Evolutionary conservation across 1,284 basidiomycete species (phyloP).

Genomic region (Sphaerobolus stellatus): DNA sequence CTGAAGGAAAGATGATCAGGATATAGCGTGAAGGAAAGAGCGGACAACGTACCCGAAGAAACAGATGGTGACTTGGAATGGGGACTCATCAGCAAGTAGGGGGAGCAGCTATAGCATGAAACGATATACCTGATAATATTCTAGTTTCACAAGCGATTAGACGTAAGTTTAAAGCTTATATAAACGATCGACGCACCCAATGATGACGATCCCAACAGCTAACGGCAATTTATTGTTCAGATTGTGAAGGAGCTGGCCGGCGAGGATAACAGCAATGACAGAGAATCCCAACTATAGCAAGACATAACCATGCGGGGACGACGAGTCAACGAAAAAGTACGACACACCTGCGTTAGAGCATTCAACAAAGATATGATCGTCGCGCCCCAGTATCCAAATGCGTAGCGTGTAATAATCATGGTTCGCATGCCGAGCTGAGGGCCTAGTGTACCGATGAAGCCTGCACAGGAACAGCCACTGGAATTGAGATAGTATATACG

Average conservation of each 20-base stretch:
- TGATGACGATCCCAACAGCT: constrained; percentile 8
- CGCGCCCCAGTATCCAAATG: constrained; percentile 56
- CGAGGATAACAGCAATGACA: constrained; percentile 8
- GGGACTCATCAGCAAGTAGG: too few species aligned
- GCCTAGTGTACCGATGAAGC: constrained; percentile 59
- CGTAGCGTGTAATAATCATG: constrained; percentile 56
- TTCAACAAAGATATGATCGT: constrained; percentile 58
- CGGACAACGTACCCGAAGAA: constrained; percentile 6
- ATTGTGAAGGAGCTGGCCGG: constrained; percentile 9
- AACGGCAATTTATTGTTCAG: constrained; percentile 7
- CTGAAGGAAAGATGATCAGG: too few species aligned
- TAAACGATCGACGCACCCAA: too few species aligned
- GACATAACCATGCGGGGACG: too few species aligned
- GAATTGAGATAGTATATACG: not conserved
- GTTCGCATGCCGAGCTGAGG: constrained; percentile 61
- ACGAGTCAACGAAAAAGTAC: too few species aligned
- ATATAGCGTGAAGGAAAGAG: not conserved
- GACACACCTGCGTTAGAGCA: constrained; percentile 57
- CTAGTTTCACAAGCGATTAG: too few species aligned
- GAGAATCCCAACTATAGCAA: constrained; percentile 27
- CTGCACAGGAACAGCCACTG: constrained; percentile 29
- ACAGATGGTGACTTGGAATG: constrained; percentile 1
- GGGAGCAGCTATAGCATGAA: too few species aligned
- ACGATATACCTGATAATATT: too few species aligned
- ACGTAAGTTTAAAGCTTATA: too few species aligned